phyloP scores from a whole-genome alignment of 2,329 filamentous ascomycete genomes.

The Alternaria metachromatica region DNA sequence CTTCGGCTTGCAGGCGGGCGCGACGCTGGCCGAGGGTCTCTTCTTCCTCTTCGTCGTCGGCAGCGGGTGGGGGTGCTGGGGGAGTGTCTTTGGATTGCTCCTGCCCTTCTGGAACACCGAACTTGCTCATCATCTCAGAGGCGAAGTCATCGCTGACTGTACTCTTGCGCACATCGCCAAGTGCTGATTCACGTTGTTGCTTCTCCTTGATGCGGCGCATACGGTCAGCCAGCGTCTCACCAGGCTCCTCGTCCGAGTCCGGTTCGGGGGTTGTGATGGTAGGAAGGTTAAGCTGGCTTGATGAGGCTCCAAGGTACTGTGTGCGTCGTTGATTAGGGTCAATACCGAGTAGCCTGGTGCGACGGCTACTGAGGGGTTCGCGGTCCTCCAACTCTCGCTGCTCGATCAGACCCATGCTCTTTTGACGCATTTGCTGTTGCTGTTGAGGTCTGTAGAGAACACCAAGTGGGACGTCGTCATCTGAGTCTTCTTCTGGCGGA shows the following conservation, averaged over 20 bases:
- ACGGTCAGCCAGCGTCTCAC: constrained; percentile 71
- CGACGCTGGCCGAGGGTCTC: constrained; percentile 82
- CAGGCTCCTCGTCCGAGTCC: constrained; percentile 52
- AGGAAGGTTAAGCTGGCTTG: constrained; percentile 38
- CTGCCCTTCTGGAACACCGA: constrained; percentile 35
- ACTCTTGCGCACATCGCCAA: constrained; percentile 48
- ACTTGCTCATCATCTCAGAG: constrained; percentile 66
- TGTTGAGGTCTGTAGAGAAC: constrained; percentile 68
- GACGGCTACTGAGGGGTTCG: constrained; percentile 81
- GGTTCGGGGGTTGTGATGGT: constrained; percentile 35
- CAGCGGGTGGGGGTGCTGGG: constrained; percentile 25
- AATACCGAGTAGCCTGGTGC: constrained; percentile 74
- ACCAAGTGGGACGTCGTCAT: constrained; percentile 87
- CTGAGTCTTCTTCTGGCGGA: constrained; percentile 56
- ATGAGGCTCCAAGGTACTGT: constrained; percentile 21
- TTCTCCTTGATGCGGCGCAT: constrained; percentile 69
- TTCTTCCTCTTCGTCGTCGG: constrained; percentile 54
- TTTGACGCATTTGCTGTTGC: constrained; percentile 60
- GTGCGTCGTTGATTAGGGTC: constrained; percentile 33
- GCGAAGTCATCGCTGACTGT: constrained; percentile 72
- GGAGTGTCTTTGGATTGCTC: constrained; percentile 32
- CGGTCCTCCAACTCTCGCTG: constrained; percentile 88
- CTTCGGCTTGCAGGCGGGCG: constrained; percentile 74
- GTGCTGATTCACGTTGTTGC: constrained; percentile 56
- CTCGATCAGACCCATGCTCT: constrained; percentile 77